Percentiles rank a stretch among this genome's conserved stretches.
phyloP scores from a whole-genome alignment of 2,329 filamentous ascomycete species.

The Cordyceps pruinosa region DNA sequence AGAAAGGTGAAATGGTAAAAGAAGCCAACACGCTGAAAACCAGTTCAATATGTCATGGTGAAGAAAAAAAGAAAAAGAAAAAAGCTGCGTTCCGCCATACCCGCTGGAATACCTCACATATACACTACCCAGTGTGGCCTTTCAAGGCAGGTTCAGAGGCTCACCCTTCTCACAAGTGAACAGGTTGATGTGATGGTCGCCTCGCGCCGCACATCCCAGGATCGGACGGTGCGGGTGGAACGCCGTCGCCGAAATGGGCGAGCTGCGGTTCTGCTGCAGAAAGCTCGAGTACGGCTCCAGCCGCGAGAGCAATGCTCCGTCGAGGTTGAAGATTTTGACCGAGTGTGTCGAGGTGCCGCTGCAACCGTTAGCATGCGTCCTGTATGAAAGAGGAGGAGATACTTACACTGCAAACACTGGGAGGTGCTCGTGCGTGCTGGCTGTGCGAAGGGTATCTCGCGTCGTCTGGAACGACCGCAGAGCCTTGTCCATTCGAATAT shows the following conservation, averaged over 20 bases:
- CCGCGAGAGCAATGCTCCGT: slow-evolving; percentile 69
- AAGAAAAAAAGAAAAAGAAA: background rate
- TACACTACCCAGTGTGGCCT: background rate
- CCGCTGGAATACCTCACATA: background rate
- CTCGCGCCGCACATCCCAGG: slow-evolving; percentile 77
- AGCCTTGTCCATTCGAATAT: slow-evolving; percentile 78
- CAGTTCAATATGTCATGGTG: background rate
- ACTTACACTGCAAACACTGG: slow-evolving; percentile 91
- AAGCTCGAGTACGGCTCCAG: slow-evolving; percentile 89
- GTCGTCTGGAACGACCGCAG: slow-evolving; percentile 69
- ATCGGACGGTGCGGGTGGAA: slow-evolving; percentile 95
- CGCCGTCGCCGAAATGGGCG: slow-evolving; percentile 79
- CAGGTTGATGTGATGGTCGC: slow-evolving; percentile 85
- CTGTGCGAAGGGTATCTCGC: slow-evolving; percentile 69
- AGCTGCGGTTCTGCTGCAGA: slow-evolving; percentile 70
- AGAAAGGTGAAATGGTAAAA: background rate
- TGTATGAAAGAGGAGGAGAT: background rate
- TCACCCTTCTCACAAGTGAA: slow-evolving; percentile 61
- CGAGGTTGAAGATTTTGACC: slow-evolving; percentile 89
- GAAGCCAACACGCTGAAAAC: background rate
- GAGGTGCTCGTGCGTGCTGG: slow-evolving; percentile 91
- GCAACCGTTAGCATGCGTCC: slow-evolving; percentile 4
- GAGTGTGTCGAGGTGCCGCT: slow-evolving; percentile 83
- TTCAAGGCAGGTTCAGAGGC: background rate
- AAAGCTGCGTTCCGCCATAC: background rate